Conservation (phyloP, 495 filamentous ascomycete species). For the Aspergillus bertholletiae region DNA sequence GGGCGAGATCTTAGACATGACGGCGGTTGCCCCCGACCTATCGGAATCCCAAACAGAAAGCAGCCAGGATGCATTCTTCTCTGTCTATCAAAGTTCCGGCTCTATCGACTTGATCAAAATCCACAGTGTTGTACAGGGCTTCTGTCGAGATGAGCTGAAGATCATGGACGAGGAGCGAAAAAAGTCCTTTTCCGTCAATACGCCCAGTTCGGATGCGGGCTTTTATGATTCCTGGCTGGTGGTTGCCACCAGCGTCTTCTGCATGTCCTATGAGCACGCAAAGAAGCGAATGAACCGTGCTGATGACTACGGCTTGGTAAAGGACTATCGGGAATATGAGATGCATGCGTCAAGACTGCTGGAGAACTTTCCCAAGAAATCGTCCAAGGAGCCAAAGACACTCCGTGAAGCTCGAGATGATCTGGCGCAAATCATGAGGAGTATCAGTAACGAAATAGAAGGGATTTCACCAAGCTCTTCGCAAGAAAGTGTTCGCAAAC, state of each 20-base stretch:
- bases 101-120: conserved; percentile 67
- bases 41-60: conserved; percentile 43
- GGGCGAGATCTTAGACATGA: conserved; percentile 17
- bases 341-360: conserved; percentile 62
- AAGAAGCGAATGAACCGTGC: conserved; percentile 54
- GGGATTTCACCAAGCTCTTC: conserved; percentile 48
- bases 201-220: conserved; percentile 19
- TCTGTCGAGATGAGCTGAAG: conserved; percentile 67
- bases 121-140: conserved; percentile 76
- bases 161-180: conserved; percentile 49
- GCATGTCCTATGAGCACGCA: conserved; percentile 59
- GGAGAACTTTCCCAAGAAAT: conserved; percentile 33
- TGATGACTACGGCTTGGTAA: conserved; percentile 56
- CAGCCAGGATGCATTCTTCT: conserved; percentile 43
- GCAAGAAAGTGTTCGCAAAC: conserved; percentile 43
- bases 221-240: conserved; percentile 59
- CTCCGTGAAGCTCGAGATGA: conserved; percentile 43
- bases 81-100: conserved; percentile 42
- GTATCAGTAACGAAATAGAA: conserved; percentile 57
- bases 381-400: conserved; percentile 23
- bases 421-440: conserved; percentile 46
- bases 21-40: conserved; percentile 23
- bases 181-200: conserved; percentile 1
- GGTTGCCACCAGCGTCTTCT: conserved; percentile 56
- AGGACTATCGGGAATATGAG: conserved; percentile 68